Conservation (phyloP, 495 filamentous ascomycete genomes). For the Astrothelium subdiscretum region DNA sequence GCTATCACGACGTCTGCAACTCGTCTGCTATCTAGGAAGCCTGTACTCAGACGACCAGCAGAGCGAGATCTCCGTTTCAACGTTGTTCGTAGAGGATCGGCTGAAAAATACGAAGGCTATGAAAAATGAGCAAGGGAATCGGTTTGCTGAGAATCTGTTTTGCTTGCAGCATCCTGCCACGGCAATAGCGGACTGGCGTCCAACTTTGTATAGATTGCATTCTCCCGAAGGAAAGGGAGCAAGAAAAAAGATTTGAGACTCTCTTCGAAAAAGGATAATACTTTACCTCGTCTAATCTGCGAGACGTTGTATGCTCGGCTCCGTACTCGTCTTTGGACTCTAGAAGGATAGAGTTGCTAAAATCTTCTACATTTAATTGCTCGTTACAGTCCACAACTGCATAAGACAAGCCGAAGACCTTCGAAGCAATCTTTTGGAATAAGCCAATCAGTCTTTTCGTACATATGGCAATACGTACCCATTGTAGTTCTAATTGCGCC, state of each 20-base stretch:
- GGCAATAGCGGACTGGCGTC: no score
- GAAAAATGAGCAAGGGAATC: conserved; percentile 8
- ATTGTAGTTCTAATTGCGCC: not conserved
- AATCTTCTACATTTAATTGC: conserved; percentile 66
- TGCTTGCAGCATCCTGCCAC: no score
- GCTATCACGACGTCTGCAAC: conserved; percentile 76
- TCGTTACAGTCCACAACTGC: conserved; percentile 59
- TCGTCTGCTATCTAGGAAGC: conserved; percentile 29
- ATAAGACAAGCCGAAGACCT: conserved; percentile 58
- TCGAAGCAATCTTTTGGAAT: conserved; percentile 44
- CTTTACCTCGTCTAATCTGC: not conserved
- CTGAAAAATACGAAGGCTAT: conserved; percentile 7
- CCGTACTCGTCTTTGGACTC: conserved; percentile 4
- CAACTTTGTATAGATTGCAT: no score
- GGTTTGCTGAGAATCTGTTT: no score
- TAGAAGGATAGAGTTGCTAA: conserved; percentile 56
- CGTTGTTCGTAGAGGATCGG: not conserved
- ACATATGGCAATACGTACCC: not conserved
- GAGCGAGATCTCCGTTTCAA: conserved; percentile 10
- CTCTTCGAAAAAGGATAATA: not conserved
- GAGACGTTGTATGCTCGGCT: conserved; percentile 1
- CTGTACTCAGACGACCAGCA: conserved; percentile 19
- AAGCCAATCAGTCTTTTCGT: conserved; percentile 6
- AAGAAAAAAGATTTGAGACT: not conserved
- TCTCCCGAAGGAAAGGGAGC: not conserved